A percentile compares a stretch with the other conserved stretches of the same genome.
phyloP scores from a whole-genome alignment of 306 rosid species.

The Lathyrus oleraceus region DNA sequence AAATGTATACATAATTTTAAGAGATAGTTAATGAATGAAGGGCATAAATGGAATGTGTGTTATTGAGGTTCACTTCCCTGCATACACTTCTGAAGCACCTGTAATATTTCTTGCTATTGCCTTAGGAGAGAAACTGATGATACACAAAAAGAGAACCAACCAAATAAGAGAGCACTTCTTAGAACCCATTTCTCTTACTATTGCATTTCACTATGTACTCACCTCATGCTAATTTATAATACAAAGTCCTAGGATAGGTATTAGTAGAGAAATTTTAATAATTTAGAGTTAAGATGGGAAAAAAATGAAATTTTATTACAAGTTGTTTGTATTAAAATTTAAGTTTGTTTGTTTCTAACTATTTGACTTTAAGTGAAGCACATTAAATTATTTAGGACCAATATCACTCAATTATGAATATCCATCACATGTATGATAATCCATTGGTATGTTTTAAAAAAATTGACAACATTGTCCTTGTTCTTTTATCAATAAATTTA shows the following conservation, averaged over 20 bases:
- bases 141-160: slow-evolving; percentile 11
- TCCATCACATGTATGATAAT: background rate
- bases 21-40: too few relatives aligned
- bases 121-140: background rate
- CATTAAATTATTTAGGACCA: too few relatives aligned
- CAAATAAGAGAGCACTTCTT: slow-evolving; percentile 6
- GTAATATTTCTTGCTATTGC: slow-evolving; percentile 12
- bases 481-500: background rate
- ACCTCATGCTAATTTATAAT: background rate
- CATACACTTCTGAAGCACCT: background rate
- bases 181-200: slow-evolving; percentile 23
- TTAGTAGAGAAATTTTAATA: too few relatives aligned
- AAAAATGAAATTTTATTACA: too few relatives aligned
- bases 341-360: too few relatives aligned
- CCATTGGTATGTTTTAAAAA: background rate
- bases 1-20: background rate
- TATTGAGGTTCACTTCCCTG: background rate
- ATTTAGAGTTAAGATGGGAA: too few relatives aligned
- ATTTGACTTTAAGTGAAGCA: too few relatives aligned
- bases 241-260: background rate
- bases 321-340: too few relatives aligned
- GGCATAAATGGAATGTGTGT: background rate
- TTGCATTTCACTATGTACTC: background rate
- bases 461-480: background rate
- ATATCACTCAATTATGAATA: background rate